phyloP scores from a whole-genome alignment of 495 filamentous ascomycete genomes.

The Podospora pseudocomata region DNA sequence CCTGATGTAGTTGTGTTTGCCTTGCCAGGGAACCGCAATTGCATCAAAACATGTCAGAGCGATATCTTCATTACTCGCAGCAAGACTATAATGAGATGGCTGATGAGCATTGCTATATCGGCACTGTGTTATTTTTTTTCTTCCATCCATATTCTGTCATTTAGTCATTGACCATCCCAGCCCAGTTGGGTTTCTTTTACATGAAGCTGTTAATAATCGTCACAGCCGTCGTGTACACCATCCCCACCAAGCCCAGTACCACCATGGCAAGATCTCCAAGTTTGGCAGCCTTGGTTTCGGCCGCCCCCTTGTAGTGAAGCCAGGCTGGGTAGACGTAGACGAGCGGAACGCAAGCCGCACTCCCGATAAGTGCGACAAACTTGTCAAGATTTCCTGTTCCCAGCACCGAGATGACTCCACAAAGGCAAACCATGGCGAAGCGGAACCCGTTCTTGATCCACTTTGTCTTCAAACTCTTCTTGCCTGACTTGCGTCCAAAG shows the following conservation, averaged over 20 bases:
- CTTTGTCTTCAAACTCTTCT: constrained; percentile 50
- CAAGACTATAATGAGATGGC: too few relatives aligned
- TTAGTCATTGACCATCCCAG: not conserved
- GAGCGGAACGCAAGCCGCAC: constrained; percentile 70
- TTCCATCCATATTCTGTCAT: not conserved
- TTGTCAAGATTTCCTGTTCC: constrained; percentile 60
- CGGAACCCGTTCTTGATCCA: constrained; percentile 66
- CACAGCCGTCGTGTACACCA: constrained; percentile 60
- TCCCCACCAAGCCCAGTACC: constrained; percentile 52
- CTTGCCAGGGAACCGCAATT: too few relatives aligned
- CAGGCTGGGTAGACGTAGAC: constrained; percentile 90
- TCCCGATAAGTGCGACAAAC: constrained; percentile 62
- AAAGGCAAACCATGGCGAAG: constrained; percentile 43
- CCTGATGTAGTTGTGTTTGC: too few relatives aligned
- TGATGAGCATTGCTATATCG: too few relatives aligned
- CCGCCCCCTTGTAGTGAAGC: constrained; percentile 58
- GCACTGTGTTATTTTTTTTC: not conserved
- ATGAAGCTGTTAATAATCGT: constrained; percentile 48
- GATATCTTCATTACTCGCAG: too few relatives aligned
- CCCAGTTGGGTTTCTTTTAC: constrained; percentile 1
- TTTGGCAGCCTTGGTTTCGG: constrained; percentile 45
- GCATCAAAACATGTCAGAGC: too few relatives aligned
- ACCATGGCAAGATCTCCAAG: constrained; percentile 53
- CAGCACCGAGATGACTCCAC: constrained; percentile 48
- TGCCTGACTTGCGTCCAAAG: constrained; percentile 56